Evolutionary conservation across 139 green algal genomes (phyloP), one percentile per base, ranked within the genome.

Genomic region (Penium margaritaceum): DNA sequence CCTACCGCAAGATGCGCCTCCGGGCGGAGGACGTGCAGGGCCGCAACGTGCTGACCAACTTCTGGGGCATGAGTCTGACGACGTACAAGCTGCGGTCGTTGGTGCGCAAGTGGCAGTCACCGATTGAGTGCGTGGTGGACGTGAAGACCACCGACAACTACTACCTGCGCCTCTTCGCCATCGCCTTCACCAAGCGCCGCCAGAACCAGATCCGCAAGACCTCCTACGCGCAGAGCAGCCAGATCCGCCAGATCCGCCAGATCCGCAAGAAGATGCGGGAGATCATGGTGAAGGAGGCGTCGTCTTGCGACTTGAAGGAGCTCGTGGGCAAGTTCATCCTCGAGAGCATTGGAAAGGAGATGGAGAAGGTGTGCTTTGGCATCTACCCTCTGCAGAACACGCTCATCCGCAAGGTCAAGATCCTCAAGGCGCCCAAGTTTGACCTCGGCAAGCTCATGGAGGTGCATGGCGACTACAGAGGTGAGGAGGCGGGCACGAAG

Each of bases 231-330:
- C 89, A 96, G 87, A 88, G 71, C 81, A 78, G 79, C 38, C 88
- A 93, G n/a, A n/a, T n/a, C n/a, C n/a, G n/a, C n/a, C n/a, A n/a
- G n/a, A n/a, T n/a, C n/a, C n/a, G n/a, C n/a, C 68, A 76, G 68
- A 99, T 99, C 85, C 92, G 94, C 76, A 89, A 88, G 79, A 97
- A 97, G 90, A 99, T 99, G 94, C 86, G 89, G 70, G 94, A 98
- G 77, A 96, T 99, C 87, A 98, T 98, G 86, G 88, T 82, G 38
- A 85, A 90, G 39, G 92, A 99, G 89, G 88, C 91, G 36, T 82
- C 76, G 72, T 82, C 76, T 51, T 95, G 86, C 80, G 94, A 99
- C 89, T 85, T 99, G 35, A 98, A 98, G 92, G 91, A 97, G 66
- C 86, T 97, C 46, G 94, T 99, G 29, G 58, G 84, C 78, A 98